Percentiles rank a stretch among this genome's conserved stretches.
Conservation (phyloP, 2,329 filamentous ascomycete genomes). For the Exophiala sp. region DNA sequence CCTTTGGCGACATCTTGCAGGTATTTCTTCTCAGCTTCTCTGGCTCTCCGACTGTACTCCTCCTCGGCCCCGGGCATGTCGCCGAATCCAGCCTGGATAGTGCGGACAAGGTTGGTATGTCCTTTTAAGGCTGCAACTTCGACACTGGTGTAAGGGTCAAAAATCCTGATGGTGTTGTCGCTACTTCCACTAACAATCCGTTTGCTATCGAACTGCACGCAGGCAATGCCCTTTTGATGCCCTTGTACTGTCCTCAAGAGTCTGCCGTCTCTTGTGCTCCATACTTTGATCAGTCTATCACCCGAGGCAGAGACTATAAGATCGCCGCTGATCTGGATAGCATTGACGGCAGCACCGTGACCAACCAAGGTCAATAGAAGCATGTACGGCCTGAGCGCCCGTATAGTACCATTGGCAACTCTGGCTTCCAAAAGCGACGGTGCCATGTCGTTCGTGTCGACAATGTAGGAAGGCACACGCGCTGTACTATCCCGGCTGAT, state of each 20-base stretch:
- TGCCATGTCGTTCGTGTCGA: constrained; percentile 44
- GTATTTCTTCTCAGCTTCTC: constrained; percentile 66
- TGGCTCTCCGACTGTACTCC: constrained; percentile 67
- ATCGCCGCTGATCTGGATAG: constrained; percentile 78
- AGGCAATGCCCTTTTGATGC: constrained; percentile 92
- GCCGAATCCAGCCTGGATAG: constrained; percentile 89
- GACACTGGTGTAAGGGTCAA: constrained; percentile 75
- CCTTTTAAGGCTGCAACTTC: constrained; percentile 83
- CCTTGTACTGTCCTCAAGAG: constrained; percentile 75
- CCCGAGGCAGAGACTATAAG: constrained; percentile 93
- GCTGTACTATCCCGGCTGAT: constrained; percentile 31
- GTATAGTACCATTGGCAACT: constrained; percentile 39
- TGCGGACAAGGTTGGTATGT: constrained; percentile 80
- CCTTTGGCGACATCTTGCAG: constrained; percentile 53
- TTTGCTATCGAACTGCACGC: constrained; percentile 90
- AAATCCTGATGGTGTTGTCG: constrained; percentile 92
- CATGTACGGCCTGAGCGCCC: constrained; percentile 58
- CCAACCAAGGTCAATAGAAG: constrained; percentile 75
- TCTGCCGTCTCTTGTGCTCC: constrained; percentile 76
- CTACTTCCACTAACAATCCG: constrained; percentile 94
- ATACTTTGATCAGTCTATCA: constrained; percentile 87
- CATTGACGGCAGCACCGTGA: constrained; percentile 88
- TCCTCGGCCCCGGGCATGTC: constrained; percentile 75
- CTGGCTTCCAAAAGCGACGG: constrained; percentile 40
- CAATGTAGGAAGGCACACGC: constrained; percentile 48